These are phyloP conservation scores for Mucor saturninus DNA, from an alignment of 371 early-diverging fungal genomes.

Conservation along the genomic window DNA sequence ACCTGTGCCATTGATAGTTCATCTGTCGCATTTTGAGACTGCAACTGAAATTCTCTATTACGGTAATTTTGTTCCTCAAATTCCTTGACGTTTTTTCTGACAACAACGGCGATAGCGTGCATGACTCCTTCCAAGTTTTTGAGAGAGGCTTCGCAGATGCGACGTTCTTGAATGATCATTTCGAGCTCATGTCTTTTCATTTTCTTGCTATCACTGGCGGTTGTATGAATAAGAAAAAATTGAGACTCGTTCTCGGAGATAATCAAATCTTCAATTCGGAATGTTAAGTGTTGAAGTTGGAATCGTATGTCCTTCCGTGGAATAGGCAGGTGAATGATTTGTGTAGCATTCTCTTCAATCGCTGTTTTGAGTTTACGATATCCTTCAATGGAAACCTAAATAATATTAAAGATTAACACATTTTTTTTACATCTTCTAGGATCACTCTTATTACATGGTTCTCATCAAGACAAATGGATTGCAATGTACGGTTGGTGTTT, in stretches of 20 bases:
- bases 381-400: constrained; percentile 47
- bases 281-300: constrained; percentile 29
- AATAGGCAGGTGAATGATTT: constrained; percentile 33
- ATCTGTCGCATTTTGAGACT: constrained; percentile 35
- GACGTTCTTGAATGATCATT: constrained; percentile 37
- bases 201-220: constrained; percentile 29
- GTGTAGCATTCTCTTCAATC: constrained; percentile 23
- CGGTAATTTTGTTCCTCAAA: constrained; percentile 27
- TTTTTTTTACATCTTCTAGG: background rate
- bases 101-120: constrained; percentile 25
- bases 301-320: constrained; percentile 40
- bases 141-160: constrained; percentile 29
- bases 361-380: constrained; percentile 33
- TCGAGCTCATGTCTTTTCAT: constrained; percentile 36
- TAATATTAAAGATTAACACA: background rate
- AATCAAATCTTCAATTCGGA: constrained; percentile 32
- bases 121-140: constrained; percentile 35
- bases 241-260: constrained; percentile 41
- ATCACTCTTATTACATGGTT: constrained; percentile 34
- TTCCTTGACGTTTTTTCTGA: constrained; percentile 30
- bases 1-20: constrained; percentile 38
- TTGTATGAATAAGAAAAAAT: constrained; percentile 45
- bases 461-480: constrained; percentile 36
- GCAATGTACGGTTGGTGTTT: constrained; percentile 29
- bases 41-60: constrained; percentile 27